Evolutionary conservation across 2,329 filamentous ascomycete genomes (phyloP), one percentile per base, ranked within the genome.

Genomic region (Trichoderma endophyticum): DNA sequence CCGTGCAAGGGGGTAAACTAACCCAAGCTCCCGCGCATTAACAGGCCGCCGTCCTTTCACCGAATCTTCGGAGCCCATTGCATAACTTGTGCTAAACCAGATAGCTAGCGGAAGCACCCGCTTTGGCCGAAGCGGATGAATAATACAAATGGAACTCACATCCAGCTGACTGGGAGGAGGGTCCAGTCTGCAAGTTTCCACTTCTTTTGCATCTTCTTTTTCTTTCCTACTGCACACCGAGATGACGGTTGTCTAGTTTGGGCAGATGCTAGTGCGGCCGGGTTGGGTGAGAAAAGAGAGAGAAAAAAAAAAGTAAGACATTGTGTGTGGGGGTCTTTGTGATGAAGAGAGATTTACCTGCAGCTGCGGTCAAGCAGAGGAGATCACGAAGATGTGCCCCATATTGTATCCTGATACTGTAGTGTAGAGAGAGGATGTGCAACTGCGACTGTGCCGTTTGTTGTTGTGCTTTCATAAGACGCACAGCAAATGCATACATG

Each of bases 11-110:
- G 65, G 60, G 59, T 14, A 4, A 11, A 26, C 54, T 48, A 60
- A 69, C 36, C 34, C 54, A 59, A 48, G 56, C 65, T 69, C 65
- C 65, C 65, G 65, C 54, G 54, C 65, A 43, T 43, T 43, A 43
- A 43, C 39, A 43, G 15, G 39, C 39, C 39, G 39, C 36, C 54
- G 12, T 48, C 54, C 56, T 26, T 30, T 30, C 64, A 67, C 64
- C 64, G 64, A 67, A 30, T 60, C 30, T 60, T 60, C 7, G 57
- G 28, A 43, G 65, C 36, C 36, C 32, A 60, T 43, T 68, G 56
- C 30, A 39, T 43, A 61, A 61, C 28, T 67, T 59, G 51, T 26
- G 15, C 34, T 59, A 57, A 59, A 9, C 32, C 64, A 59, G 64
- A 59, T 67, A 18, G 64, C 24, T 59, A 34, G 57, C 57, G 64